These are phyloP conservation scores for Acorus gramineus DNA, from an alignment of 106 monocot genomes.

Conservation along the genomic window DNA sequence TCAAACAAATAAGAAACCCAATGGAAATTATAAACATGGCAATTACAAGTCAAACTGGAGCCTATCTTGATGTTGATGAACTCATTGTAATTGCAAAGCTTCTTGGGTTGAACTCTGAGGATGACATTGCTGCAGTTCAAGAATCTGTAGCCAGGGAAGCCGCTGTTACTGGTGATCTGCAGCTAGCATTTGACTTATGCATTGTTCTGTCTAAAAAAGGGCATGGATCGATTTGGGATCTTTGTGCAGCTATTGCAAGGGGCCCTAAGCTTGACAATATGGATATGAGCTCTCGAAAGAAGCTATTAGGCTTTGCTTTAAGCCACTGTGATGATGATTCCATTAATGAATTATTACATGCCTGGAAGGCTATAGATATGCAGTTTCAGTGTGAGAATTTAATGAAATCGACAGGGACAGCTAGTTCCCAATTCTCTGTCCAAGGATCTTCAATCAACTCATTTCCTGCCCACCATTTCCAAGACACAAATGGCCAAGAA, in stretches of 20 bases:
- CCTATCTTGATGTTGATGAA: constrained; percentile 86
- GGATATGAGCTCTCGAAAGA: constrained; percentile 57
- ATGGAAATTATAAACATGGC: constrained; percentile 81
- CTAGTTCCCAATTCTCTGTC: constrained; percentile 35
- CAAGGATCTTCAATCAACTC: constrained; percentile 33
- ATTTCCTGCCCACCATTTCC: constrained; percentile 19
- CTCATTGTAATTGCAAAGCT: constrained; percentile 79
- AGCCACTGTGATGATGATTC: constrained; percentile 88
- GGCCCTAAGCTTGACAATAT: constrained; percentile 76
- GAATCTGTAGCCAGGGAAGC: constrained; percentile 91
- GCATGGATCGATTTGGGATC: constrained; percentile 84
- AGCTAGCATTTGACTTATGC: constrained; percentile 85
- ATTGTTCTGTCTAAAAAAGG: constrained; percentile 64
- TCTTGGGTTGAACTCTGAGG: constrained; percentile 63
- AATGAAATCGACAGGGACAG: constrained; percentile 35
- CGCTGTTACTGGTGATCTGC: constrained; percentile 76
- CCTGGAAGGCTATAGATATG: constrained; percentile 80
- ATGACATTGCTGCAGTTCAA: constrained; percentile 65
- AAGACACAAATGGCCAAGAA: constrained; percentile 30
- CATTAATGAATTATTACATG: constrained; percentile 73
- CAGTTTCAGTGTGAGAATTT: constrained; percentile 49
- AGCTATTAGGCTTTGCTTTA: constrained; percentile 84
- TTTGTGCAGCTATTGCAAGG: constrained; percentile 87
- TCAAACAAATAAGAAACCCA: constrained; percentile 76
- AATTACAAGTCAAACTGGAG: constrained; percentile 65